These are phyloP conservation scores for Sphaceloma murrayae DNA, from an alignment of 2,329 filamentous ascomycete species.

Conservation along the genomic window DNA sequence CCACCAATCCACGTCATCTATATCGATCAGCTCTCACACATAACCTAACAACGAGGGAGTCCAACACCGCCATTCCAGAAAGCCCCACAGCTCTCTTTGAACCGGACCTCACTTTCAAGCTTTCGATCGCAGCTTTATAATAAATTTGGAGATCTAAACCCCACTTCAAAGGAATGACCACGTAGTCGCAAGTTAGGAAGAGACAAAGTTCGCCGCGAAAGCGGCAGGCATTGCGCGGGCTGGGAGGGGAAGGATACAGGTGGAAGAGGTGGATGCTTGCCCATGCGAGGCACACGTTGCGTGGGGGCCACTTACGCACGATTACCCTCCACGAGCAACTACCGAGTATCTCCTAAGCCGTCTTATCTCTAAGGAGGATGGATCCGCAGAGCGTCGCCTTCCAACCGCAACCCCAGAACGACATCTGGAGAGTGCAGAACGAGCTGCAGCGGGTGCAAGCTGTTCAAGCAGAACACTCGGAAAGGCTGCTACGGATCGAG, in stretches of 20 bases:
- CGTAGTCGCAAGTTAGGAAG: neutral
- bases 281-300: neutral
- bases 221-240: slow-evolving; percentile 9
- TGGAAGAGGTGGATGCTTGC: neutral
- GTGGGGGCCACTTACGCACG: too few species aligned
- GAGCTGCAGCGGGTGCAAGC: slow-evolving; percentile 53
- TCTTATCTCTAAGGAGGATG: slow-evolving; percentile 33
- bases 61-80: slow-evolving; percentile 9
- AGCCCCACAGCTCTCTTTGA: neutral
- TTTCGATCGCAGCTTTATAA: too few species aligned
- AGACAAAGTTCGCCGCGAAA: neutral
- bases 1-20: too few species aligned
- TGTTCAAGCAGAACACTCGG: slow-evolving; percentile 51
- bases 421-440: slow-evolving; percentile 55
- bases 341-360: neutral
- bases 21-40: too few species aligned
- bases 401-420: slow-evolving; percentile 52
- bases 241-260: slow-evolving; percentile 8
- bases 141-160: too few species aligned
- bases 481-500: slow-evolving; percentile 52
- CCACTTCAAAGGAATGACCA: neutral
- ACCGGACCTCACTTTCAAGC: too few species aligned
- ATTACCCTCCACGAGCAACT: too few species aligned
- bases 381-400: slow-evolving; percentile 54
- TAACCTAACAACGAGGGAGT: slow-evolving; percentile 5